Percentiles rank a stretch among this genome's conserved stretches.
Conservation (phyloP, 805 yeast genomes). For the Yamadazyma takamatsuzukensis region DNA sequence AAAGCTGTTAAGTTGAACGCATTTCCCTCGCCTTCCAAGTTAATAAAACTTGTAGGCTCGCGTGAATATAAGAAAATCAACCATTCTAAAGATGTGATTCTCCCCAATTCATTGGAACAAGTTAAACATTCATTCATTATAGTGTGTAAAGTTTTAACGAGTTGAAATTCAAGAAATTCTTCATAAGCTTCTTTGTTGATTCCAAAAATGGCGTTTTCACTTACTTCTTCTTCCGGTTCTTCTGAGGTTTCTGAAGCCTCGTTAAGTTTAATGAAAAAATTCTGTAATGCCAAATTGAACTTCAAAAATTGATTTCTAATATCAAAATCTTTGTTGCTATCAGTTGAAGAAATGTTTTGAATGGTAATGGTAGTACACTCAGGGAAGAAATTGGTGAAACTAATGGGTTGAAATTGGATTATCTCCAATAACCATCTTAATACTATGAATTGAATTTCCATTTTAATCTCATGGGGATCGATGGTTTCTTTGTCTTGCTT, state of each 20-base stretch:
- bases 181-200: conserved; percentile 36
- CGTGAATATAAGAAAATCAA: conserved; percentile 58
- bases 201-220: conserved; percentile 34
- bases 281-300: conserved; percentile 31
- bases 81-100: conserved; percentile 89
- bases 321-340: conserved; percentile 34
- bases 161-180: conserved; percentile 38
- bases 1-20: conserved; percentile 65
- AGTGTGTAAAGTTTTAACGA: conserved; percentile 58
- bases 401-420: conserved; percentile 68
- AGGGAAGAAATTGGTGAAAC: conserved; percentile 71
- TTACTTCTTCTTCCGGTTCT: conserved; percentile 29
- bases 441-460: conserved; percentile 73
- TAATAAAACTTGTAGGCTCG: conserved; percentile 14
- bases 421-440: conserved; percentile 79
- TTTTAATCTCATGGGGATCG: conserved; percentile 35
- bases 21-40: conserved; percentile 14
- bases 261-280: conserved; percentile 28
- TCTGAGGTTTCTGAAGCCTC: conserved; percentile 51
- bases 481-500: conserved; percentile 18
- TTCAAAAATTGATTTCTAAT: conserved; percentile 32
- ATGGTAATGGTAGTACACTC: conserved; percentile 68
- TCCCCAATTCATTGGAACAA: conserved; percentile 62
- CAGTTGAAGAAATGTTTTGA: conserved; percentile 33
- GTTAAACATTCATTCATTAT: conserved; percentile 58